These are phyloP conservation scores for Desmodesmus armatus DNA, from an alignment of 139 green algal genomes.

Conservation along the genomic window DNA sequence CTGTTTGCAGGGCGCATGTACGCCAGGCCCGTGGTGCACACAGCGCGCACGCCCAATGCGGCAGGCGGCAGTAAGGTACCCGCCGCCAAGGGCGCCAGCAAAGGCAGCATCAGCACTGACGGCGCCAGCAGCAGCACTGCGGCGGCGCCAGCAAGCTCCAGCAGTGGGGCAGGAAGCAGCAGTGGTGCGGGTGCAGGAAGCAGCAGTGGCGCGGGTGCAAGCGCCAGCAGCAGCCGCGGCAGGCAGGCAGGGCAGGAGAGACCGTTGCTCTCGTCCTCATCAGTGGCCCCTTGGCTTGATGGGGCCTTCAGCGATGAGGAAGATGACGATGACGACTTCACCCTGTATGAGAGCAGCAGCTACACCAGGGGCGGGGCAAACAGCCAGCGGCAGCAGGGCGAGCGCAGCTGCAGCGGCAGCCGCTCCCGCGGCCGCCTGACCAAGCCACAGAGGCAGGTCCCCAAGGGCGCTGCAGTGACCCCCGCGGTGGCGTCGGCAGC, in stretches of 20 bases:
- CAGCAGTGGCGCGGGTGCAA: not conserved
- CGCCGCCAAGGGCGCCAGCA: not conserved
- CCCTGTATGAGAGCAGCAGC: not conserved
- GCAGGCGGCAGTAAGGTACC: not conserved
- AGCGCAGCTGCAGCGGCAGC: conserved; percentile 1
- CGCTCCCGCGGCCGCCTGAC: not conserved
- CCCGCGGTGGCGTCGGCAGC: not conserved
- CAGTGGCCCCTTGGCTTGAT: conserved; percentile 15
- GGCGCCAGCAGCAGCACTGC: not conserved
- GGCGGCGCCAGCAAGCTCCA: not conserved
- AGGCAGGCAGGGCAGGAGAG: not conserved
- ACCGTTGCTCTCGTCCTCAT: not conserved
- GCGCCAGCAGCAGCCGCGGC: conserved; percentile 10
- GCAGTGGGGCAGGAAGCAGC: not conserved
- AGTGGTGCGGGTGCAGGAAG: not conserved
- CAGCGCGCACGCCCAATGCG: not conserved
- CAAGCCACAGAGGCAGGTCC: not conserved
- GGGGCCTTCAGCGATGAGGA: no score
- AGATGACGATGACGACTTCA: conserved; percentile 25
- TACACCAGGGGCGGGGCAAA: not conserved
- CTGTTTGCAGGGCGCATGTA: conserved; percentile 36
- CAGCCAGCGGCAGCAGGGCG: not conserved
- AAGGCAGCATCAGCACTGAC: not conserved
- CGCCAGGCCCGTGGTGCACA: not conserved
- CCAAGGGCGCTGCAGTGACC: conserved; percentile 26